Base-by-base conservation (phyloP, 805 yeast genomes). In the Lachancea lanzarotensis region DNA sequence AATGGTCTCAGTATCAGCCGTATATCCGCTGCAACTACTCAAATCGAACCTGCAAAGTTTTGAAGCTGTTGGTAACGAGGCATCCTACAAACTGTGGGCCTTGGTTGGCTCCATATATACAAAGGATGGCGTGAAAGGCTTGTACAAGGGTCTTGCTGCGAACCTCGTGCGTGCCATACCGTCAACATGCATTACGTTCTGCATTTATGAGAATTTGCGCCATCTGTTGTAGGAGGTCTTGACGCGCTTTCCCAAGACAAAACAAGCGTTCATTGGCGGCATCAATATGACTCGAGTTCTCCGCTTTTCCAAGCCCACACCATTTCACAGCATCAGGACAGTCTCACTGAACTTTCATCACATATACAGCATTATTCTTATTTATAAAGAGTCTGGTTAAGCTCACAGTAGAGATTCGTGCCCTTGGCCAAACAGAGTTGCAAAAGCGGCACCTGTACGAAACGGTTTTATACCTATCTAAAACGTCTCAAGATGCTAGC, bases 121-220 rank as follows among this genome's bases (percentile, higher is more conserved):
- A 1, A 56, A 59, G 1, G 84, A 81, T 45, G 91, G 93, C 0
- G 10, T 76, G 3, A 49, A 55, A 11, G 96, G 89, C 0, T 83
- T 90, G 49, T 93, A 93, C 62, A 82, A 84, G 52, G 98, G 98
- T 0, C 63, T 93, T 15, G 66, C 78, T 1, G 83, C 95, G 1
- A 90, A 89, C 51, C 59, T 91, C 15, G 47, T 85, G 1, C 70
- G 98, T 38, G 96, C 91, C 0, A 73, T 93, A 3, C 98, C 98
- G 0, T 89, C 96, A 1, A 90, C 97, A 3, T 85, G 96, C 58
- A 76, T 90, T 11, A 93, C 98, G 0, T 88, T 93, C 60, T 71
- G 84, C 4, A 84, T 84, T 4, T 93, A 93, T 57, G 98, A 93
- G 59, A 70, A 74, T 33, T 68, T 77, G 50, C 73, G 67, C 42